Percentiles rank a stretch among this genome's conserved stretches.
These are phyloP conservation scores for Leccinum huronense DNA, from an alignment of 1,284 basidiomycete genomes.

Conservation along the genomic window DNA sequence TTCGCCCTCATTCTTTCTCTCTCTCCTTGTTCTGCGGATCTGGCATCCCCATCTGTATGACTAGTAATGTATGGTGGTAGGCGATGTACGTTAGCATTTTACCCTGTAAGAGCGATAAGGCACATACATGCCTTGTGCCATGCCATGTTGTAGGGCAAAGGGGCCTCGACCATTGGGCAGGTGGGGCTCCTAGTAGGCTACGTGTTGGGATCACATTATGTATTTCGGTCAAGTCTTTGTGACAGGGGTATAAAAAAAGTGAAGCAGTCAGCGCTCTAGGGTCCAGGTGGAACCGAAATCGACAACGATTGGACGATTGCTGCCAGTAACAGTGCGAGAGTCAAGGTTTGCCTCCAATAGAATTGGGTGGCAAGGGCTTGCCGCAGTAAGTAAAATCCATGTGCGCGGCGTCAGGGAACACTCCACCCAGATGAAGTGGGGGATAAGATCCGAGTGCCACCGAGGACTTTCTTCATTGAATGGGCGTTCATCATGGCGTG, in stretches of 20 bases:
- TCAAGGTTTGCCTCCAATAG: background rate
- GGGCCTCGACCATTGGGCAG: constrained; percentile 13
- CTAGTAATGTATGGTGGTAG: constrained; percentile 21
- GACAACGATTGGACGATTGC: background rate
- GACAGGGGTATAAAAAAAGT: constrained; percentile 1
- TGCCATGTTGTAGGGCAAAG: background rate
- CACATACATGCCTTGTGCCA: constrained; percentile 13
- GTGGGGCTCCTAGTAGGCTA: constrained; percentile 12
- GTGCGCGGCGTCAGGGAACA: constrained; percentile 1
- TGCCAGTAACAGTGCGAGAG: constrained; percentile 5
- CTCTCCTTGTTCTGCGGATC: constrained; percentile 22
- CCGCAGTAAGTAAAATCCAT: background rate
- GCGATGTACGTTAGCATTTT: constrained; percentile 19
- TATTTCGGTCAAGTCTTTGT: background rate
- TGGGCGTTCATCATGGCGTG: background rate
- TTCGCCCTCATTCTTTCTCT: background rate
- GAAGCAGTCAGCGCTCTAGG: background rate
- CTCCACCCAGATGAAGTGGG: constrained; percentile 8
- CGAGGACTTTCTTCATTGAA: background rate
- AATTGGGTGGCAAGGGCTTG: constrained; percentile 2
- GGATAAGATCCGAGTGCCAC: constrained; percentile 6
- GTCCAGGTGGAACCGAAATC: background rate
- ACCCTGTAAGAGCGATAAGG: constrained; percentile 15
- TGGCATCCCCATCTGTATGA: constrained; percentile 31
- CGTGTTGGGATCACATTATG: constrained; percentile 12